phyloP scores from a whole-genome alignment of 148 eudicot genomes.

The Mesembryanthemum crystallinum region DNA sequence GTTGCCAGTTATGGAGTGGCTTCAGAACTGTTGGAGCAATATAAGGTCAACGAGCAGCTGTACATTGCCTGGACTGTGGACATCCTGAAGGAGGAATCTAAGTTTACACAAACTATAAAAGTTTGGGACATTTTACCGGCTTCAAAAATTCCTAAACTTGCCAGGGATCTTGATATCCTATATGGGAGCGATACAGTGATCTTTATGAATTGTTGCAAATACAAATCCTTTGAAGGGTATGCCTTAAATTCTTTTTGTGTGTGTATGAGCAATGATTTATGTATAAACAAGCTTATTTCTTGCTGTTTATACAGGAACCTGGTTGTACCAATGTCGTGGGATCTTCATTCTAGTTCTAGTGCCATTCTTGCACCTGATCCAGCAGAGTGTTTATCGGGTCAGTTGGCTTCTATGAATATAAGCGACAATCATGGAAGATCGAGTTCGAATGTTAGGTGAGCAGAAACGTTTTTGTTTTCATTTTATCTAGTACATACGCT shows the following conservation, averaged over 20 bases:
- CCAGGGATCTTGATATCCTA: constrained; percentile 19
- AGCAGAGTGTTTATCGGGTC: constrained; percentile 19
- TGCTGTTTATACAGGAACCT: constrained; percentile 2
- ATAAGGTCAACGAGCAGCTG: constrained; percentile 19
- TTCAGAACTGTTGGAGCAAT: constrained; percentile 14
- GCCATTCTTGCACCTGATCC: neutral
- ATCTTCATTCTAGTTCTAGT: neutral
- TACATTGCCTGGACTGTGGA: constrained; percentile 36
- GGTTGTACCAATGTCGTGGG: constrained; percentile 21
- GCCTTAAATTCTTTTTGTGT: no score
- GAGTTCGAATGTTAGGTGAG: constrained; percentile 2
- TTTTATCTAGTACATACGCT: no score
- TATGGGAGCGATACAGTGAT: constrained; percentile 29
- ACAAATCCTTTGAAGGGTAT: constrained; percentile 36
- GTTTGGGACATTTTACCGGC: constrained; percentile 34
- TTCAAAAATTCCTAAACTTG: constrained; percentile 22
- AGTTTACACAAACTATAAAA: constrained; percentile 36
- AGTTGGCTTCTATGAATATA: constrained; percentile 17
- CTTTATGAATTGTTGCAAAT: constrained; percentile 27
- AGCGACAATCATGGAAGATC: neutral
- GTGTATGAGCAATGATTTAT: neutral
- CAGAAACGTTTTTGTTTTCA: no score
- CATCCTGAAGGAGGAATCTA: constrained; percentile 24
- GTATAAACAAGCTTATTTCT: no score
- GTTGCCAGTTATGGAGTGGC: no score